Base-by-base conservation (phyloP, 495 filamentous ascomycete genomes). In the Podospora comata region DNA sequence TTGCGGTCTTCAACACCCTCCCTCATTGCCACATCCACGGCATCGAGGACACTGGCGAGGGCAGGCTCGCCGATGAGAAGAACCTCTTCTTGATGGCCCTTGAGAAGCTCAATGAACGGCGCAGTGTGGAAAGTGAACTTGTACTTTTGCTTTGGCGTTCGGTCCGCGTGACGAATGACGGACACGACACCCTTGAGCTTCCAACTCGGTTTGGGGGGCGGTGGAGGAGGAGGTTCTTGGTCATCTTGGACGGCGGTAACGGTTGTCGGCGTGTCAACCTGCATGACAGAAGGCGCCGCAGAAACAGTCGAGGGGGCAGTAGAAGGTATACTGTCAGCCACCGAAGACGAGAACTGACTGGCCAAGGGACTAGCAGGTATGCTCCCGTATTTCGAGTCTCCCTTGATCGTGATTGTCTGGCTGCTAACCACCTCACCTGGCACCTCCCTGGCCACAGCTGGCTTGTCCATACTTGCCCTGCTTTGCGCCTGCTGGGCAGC, bases 71-170 rank as follows among this genome's bases (percentile, higher is more conserved):
- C 93, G 70, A 97, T 93, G 16, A 99, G 88, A 9, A 99, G 86
- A 9, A 99, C 94, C 72, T 99, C 95, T 81, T 98, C 94, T 72
- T 94, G 91, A 74, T 99, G 94, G 0, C 95, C 95, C 75, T 91
- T 94, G 56, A 99, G 84, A 5, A 99, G 83, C 67, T 97, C 91
- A 60, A 98, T 92, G 74, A 99, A 99, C 5, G 96, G 96, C 70
- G 93, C 91, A 7, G 91, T 96, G 77, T 98, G 96, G 73, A 99
- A 99, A 0, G 95, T 99, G 75, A 97, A 98, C 74, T 99, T 99
- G 82, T 96, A 97, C 74, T 99, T 99, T 72, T 99, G 95, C 77
- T 99, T 99, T 5, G 95, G 95, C 13, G 95, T 99, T 54, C 95
- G 90, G 79, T 99, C 95, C 3, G 96, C 95, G 76, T 99, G 95